Conservation (phyloP, 2,329 filamentous ascomycete genomes). For the Aureobasidium sp. region DNA sequence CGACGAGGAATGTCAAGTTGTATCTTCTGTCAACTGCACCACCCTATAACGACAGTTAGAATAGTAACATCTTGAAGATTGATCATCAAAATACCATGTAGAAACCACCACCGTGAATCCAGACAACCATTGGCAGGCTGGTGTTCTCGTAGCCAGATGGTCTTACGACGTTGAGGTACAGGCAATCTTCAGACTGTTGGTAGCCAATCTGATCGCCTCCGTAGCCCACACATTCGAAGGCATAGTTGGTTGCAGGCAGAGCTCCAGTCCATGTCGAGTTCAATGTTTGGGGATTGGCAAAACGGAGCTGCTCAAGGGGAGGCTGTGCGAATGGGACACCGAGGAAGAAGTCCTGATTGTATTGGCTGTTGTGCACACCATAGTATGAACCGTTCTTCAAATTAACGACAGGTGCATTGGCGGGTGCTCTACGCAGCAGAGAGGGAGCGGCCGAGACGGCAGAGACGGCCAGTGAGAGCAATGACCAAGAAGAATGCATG, state of each 20-base stretch:
- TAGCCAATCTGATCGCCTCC: constrained; percentile 23
- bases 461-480: constrained; percentile 4
- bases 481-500: constrained; percentile 11
- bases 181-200: constrained; percentile 45
- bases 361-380: constrained; percentile 33
- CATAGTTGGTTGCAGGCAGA: constrained; percentile 31
- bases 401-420: constrained; percentile 26
- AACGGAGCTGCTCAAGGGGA: constrained; percentile 21
- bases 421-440: constrained; percentile 1
- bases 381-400: constrained; percentile 38
- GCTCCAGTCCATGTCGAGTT: constrained; percentile 30
- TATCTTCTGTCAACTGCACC: constrained; percentile 49
- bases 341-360: constrained; percentile 37
- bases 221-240: constrained; percentile 31
- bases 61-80: not conserved
- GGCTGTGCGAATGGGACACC: constrained; percentile 28
- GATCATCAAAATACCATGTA: not conserved
- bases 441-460: constrained; percentile 8
- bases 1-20: constrained; percentile 55
- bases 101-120: constrained; percentile 44
- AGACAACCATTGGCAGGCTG: constrained; percentile 51
- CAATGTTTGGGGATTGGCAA: constrained; percentile 19
- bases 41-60: constrained; percentile 29
- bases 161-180: constrained; percentile 53
- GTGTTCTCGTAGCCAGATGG: constrained; percentile 40